Conservation (phyloP, 1,284 basidiomycete species). For the Quambalaria eucalypti region DNA sequence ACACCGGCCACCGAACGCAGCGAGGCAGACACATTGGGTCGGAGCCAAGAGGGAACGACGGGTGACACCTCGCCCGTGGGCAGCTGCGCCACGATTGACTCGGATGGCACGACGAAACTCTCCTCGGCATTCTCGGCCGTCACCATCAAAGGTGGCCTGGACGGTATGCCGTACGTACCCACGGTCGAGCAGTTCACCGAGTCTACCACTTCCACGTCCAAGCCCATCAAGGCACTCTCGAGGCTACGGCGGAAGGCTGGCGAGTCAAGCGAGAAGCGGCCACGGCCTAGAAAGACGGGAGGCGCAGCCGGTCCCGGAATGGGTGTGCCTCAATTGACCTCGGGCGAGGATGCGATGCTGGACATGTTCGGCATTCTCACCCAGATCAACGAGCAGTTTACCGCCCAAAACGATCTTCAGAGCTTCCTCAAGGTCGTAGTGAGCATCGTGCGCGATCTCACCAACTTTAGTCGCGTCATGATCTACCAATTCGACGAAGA, state of each 20-base stretch:
- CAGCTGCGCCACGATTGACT: conserved; percentile 19
- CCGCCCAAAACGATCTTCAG: conserved; percentile 61
- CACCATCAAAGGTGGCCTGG: conserved; percentile 15
- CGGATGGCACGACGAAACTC: conserved; percentile 16
- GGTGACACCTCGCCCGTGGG: conserved; percentile 11
- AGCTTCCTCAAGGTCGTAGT: conserved; percentile 68
- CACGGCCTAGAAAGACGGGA: conserved; percentile 7
- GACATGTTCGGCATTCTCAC: conserved; percentile 55
- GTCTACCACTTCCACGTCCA: conserved; percentile 65
- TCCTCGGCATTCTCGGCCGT: not conserved
- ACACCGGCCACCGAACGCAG: not conserved
- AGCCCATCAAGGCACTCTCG: conserved; percentile 65
- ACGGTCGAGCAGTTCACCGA: conserved; percentile 56
- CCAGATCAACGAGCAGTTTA: conserved; percentile 77
- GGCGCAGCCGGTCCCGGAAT: conserved; percentile 6
- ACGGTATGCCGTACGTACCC: conserved; percentile 22
- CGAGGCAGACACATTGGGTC: not conserved
- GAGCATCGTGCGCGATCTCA: conserved; percentile 69
- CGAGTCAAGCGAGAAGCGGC: conserved; percentile 2
- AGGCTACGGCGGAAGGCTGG: conserved; percentile 46
- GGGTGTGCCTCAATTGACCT: conserved; percentile 11
- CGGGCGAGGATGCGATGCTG: conserved; percentile 13
- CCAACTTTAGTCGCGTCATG: conserved; percentile 57
- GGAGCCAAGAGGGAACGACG: not conserved
- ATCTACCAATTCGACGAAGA: conserved; percentile 73